Percentiles rank a stretch among this genome's conserved stretches.
These are phyloP conservation scores for Platanus orientalis DNA, from an alignment of 164 flowering plant genomes.

Conservation along the genomic window DNA sequence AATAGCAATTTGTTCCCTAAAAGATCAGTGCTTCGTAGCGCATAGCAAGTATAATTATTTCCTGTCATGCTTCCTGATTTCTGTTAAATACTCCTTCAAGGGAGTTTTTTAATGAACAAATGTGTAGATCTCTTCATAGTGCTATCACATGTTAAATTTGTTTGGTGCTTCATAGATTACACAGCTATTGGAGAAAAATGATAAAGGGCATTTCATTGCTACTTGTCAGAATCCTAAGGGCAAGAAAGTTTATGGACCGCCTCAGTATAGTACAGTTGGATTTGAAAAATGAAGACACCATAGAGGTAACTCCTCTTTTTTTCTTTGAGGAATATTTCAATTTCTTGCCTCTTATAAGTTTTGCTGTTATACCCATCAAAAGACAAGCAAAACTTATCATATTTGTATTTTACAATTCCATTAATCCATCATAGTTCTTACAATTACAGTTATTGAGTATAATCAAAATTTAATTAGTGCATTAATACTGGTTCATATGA, in stretches of 20 bases:
- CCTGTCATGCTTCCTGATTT: background rate
- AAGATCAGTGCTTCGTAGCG: too few species aligned
- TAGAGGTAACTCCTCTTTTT: too few species aligned
- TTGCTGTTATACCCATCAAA: too few species aligned
- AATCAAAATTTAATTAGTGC: too few species aligned
- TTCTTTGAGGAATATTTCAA: constrained; percentile 63
- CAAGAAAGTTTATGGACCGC: too few species aligned
- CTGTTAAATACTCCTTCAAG: background rate
- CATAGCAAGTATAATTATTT: background rate
- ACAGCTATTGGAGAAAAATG: constrained; percentile 65
- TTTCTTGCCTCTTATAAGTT: too few species aligned
- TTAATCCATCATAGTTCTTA: too few species aligned
- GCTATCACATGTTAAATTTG: background rate
- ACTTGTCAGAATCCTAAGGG: constrained; percentile 77
- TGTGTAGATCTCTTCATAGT: background rate
- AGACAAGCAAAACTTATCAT: too few species aligned
- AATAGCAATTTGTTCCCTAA: too few species aligned
- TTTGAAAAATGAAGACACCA: constrained; percentile 60
- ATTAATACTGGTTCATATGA: too few species aligned
- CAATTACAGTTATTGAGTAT: too few species aligned
- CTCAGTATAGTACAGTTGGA: constrained; percentile 56
- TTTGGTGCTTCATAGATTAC: constrained; percentile 40
- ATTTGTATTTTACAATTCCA: too few species aligned
- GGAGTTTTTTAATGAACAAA: background rate
- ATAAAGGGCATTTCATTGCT: constrained; percentile 73